Evolutionary conservation across 2,329 filamentous ascomycete genomes (phyloP).

Genomic region (Clathrospora elynae): DNA sequence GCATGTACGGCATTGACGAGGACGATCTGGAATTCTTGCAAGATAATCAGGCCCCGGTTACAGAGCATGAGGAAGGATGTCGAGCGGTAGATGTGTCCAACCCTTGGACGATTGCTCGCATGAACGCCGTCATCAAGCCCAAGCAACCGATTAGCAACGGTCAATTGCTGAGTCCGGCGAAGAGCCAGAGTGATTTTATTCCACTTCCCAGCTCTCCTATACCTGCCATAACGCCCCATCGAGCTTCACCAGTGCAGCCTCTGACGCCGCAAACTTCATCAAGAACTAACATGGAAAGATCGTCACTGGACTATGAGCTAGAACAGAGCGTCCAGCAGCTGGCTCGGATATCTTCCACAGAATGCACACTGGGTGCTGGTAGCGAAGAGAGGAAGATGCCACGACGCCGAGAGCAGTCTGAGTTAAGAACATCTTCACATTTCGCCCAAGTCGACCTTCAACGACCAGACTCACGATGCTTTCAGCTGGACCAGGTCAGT

Average conservation of each 20-base stretch:
- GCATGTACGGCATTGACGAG: conserved; percentile 48
- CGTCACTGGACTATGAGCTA: conserved; percentile 10
- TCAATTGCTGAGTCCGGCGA: conserved; percentile 36
- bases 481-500: neutral
- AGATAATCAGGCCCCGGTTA: conserved; percentile 15
- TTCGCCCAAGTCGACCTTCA: neutral
- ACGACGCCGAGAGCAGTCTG: neutral
- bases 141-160: conserved; percentile 15
- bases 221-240: conserved; percentile 2
- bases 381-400: neutral
- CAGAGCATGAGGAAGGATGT: conserved; percentile 36
- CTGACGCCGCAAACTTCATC: conserved; percentile 27
- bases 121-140: conserved; percentile 47
- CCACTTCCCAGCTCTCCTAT: conserved; percentile 15
- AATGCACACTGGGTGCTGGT: no score
- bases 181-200: conserved; percentile 13
- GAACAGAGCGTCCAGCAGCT: conserved; percentile 16
- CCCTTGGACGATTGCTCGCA: conserved; percentile 57
- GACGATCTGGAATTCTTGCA: conserved; percentile 40
- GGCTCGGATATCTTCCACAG: neutral
- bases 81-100: conserved; percentile 50
- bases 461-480: neutral
- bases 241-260: conserved; percentile 5
- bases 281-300: conserved; percentile 3
- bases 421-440: neutral